Percentiles rank a stretch among this genome's conserved stretches.
phyloP scores from a whole-genome alignment of 169 alveolate species.

The Plasmodium malariae region DNA sequence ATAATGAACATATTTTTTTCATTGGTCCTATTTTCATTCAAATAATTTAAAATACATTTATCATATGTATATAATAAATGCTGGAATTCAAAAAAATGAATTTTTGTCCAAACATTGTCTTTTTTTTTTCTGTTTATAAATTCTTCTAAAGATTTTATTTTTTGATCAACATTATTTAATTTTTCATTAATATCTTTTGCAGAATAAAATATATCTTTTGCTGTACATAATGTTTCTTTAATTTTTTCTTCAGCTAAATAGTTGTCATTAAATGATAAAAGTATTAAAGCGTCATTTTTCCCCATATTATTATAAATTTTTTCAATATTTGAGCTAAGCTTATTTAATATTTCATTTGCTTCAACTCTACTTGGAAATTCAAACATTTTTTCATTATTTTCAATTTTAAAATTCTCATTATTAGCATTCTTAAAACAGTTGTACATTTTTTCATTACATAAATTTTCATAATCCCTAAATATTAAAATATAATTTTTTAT shows the following conservation, averaged over 20 bases:
- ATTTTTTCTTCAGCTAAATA: conserved; percentile 68
- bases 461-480: conserved; percentile 73
- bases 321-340: conserved; percentile 58
- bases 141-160: conserved; percentile 33
- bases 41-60: conserved; percentile 23
- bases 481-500: conserved; percentile 61
- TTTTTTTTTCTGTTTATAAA: conserved; percentile 19
- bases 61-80: conserved; percentile 31
- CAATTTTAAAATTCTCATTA: conserved; percentile 30
- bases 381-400: conserved; percentile 30
- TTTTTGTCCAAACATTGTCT: neutral
- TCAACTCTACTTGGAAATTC: conserved; percentile 66
- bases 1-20: conserved; percentile 40
- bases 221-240: conserved; percentile 46
- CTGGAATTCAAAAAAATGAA: conserved; percentile 13
- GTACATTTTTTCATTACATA: conserved; percentile 57
- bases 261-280: conserved; percentile 54
- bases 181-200: conserved; percentile 28
- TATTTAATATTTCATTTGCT: conserved; percentile 41
- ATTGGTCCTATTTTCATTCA: conserved; percentile 31
- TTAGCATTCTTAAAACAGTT: conserved; percentile 27
- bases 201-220: conserved; percentile 58
- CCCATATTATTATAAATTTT: conserved; percentile 26
- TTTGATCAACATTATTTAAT: conserved; percentile 7
- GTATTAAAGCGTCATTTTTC: conserved; percentile 37